Percentiles rank a stretch among this genome's conserved stretches.
phyloP scores from a whole-genome alignment of 805 yeast genomes.

The Zygosaccharomyces rouxii region DNA sequence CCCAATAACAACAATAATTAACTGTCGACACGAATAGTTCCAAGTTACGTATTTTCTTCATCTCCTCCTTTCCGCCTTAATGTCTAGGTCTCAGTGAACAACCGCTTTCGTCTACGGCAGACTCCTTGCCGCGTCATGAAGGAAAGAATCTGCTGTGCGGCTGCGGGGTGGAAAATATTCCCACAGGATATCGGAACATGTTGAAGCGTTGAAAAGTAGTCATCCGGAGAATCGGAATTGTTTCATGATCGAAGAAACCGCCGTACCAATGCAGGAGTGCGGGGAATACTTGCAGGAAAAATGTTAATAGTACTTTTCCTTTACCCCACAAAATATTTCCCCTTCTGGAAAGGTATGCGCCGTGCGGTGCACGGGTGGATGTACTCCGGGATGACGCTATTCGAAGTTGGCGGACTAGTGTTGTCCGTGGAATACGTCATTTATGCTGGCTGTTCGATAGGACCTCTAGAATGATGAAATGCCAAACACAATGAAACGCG shows the following conservation, averaged over 20 bases:
- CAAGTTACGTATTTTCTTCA: not conserved
- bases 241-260: not conserved
- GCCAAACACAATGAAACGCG: no score
- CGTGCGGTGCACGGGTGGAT: not conserved
- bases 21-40: not conserved
- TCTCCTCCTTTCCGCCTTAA: not conserved
- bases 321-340: constrained; percentile 1
- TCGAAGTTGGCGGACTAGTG: not conserved
- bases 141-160: not conserved
- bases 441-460: not conserved
- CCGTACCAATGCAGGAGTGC: constrained; percentile 1
- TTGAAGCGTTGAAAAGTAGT: not conserved
- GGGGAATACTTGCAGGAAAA: not conserved
- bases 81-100: not conserved
- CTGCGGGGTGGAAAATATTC: not conserved
- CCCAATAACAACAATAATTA: not conserved
- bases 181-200: not conserved
- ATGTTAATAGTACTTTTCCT: not conserved
- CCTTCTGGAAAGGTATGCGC: not conserved
- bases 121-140: constrained; percentile 2
- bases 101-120: constrained; percentile 1
- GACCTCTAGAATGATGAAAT: not conserved
- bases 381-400: constrained; percentile 2
- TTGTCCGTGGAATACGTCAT: constrained; percentile 1
- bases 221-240: constrained; percentile 1